A percentile compares a stretch with the other conserved stretches of the same genome.
phyloP scores from a whole-genome alignment of 1,284 basidiomycete genomes.

The Takashimella koratensis region DNA sequence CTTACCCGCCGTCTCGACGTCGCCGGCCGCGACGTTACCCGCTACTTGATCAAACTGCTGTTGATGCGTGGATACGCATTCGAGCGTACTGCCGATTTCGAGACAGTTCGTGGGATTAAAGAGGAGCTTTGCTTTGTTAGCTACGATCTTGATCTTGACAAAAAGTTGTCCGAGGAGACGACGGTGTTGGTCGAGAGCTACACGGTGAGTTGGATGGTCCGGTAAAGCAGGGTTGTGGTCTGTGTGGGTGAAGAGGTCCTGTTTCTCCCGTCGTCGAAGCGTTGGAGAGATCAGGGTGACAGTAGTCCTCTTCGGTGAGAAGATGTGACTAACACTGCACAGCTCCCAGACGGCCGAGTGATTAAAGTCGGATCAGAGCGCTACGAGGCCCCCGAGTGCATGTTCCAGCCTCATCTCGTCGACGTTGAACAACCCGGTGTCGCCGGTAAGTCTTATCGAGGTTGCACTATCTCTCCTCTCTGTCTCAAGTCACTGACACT shows the following conservation, averaged over 20 bases:
- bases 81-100: conserved; percentile 98
- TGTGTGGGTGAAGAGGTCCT: too few species aligned
- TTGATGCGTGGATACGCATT: conserved; percentile 99
- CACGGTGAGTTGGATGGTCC: conserved; percentile 59
- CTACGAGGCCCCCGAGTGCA: conserved; percentile 99
- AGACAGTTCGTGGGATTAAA: conserved; percentile 97
- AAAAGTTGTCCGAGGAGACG: conserved; percentile 90
- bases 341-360: conserved; percentile 92
- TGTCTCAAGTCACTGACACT: not conserved
- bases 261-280: too few species aligned
- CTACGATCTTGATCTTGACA: conserved; percentile 94
- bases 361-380: conserved; percentile 98
- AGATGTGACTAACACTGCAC: conserved; percentile 3
- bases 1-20: conserved; percentile 92
- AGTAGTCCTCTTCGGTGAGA: too few species aligned
- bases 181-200: conserved; percentile 95
- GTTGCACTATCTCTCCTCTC: conserved; percentile 4
- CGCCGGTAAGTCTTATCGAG: conserved; percentile 69
- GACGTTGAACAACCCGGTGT: conserved; percentile 96
- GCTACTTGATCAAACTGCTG: conserved; percentile 96
- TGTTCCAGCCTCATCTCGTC: conserved; percentile 99
- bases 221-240: too few species aligned
- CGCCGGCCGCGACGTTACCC: conserved; percentile 94
- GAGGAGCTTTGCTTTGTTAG: conserved; percentile 98
- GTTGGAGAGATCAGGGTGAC: too few species aligned